Percentiles rank a stretch among this genome's conserved stretches.
phyloP scores from a whole-genome alignment of 2,329 filamentous ascomycete genomes.

The Penicillium decumbens region DNA sequence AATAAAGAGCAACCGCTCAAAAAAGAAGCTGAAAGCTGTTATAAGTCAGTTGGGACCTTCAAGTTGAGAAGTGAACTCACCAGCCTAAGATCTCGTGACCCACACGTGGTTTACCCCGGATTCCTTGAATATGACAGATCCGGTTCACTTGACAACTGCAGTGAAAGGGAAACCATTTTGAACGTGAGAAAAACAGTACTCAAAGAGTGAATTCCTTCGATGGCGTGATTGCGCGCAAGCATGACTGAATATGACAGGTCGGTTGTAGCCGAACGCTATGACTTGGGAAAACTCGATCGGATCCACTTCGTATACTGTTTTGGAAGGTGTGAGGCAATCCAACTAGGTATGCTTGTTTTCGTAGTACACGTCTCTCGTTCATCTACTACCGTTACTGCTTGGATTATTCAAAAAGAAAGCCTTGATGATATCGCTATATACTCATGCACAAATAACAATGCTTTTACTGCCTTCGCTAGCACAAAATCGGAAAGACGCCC shows the following conservation, averaged over 20 bases:
- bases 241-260: constrained; percentile 13
- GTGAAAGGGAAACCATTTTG: not conserved
- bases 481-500: constrained; percentile 14
- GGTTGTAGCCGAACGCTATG: constrained; percentile 10
- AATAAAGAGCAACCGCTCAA: not conserved
- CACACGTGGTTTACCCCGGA: constrained; percentile 17
- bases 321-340: not conserved
- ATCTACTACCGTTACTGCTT: not conserved
- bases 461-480: constrained; percentile 26
- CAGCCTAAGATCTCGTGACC: constrained; percentile 19
- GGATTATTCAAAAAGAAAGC: not conserved
- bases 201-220: constrained; percentile 9
- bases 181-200: not conserved
- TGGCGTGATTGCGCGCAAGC: constrained; percentile 25
- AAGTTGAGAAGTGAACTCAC: constrained; percentile 5
- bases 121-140: constrained; percentile 1
- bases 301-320: constrained; percentile 3
- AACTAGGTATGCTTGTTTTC: not conserved
- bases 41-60: not conserved
- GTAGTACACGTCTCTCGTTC: too few species aligned
- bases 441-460: constrained; percentile 15
- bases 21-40: not conserved
- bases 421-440: constrained; percentile 3
- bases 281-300: constrained; percentile 11
- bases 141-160: too few species aligned